Conservation (phyloP, 805 yeast species). For the Cyberlindnera bimundalis region DNA sequence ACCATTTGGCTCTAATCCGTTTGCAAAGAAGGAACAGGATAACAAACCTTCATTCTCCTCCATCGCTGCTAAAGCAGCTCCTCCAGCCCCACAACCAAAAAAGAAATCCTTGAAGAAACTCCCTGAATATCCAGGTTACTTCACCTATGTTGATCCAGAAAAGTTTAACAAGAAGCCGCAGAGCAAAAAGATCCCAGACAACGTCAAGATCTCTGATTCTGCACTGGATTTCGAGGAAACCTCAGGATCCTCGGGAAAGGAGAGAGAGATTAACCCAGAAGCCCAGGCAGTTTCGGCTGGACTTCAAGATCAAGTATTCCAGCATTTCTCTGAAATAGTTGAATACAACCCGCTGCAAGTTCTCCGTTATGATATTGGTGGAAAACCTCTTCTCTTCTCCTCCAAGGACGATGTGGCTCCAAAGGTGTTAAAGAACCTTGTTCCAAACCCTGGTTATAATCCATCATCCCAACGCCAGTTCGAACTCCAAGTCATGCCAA, state of each 20-base stretch:
- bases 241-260: constrained; percentile 20
- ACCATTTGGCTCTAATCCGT: constrained; percentile 4
- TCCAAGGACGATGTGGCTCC: constrained; percentile 50
- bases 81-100: constrained; percentile 20
- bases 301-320: constrained; percentile 64
- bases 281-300: constrained; percentile 48
- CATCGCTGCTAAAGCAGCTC: constrained; percentile 29
- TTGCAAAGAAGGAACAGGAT: constrained; percentile 4
- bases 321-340: constrained; percentile 69
- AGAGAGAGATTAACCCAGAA: constrained; percentile 34
- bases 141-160: constrained; percentile 73
- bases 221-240: constrained; percentile 43
- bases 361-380: constrained; percentile 77
- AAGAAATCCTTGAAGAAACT: constrained; percentile 24
- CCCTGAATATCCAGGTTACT: constrained; percentile 61
- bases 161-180: constrained; percentile 47
- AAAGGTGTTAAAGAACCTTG: constrained; percentile 34
- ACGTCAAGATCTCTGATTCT: constrained; percentile 48
- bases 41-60: constrained; percentile 30
- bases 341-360: constrained; percentile 86
- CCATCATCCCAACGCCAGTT: constrained; percentile 60
- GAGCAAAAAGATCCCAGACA: constrained; percentile 43
- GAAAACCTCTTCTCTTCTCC: constrained; percentile 72
- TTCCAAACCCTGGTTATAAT: constrained; percentile 60
- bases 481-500: constrained; percentile 94